Evolutionary conservation across 2,329 filamentous ascomycete genomes (phyloP).

Genomic region (Epichloe coenophiala): DNA sequence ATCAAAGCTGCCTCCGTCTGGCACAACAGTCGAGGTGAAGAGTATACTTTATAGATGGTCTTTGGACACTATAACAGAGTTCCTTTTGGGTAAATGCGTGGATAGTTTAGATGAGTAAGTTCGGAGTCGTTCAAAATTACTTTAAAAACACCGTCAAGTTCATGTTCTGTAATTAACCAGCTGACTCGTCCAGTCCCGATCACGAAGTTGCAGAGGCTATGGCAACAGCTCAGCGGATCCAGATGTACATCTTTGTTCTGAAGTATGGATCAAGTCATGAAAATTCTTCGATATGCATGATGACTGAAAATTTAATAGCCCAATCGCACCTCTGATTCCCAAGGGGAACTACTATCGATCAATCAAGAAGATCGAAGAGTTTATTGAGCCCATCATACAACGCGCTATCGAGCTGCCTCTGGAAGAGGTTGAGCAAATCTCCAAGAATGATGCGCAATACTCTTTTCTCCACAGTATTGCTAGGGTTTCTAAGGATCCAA

Average conservation of each 20-base stretch:
- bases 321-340: conserved; percentile 44
- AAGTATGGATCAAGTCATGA: conserved; percentile 16
- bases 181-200: conserved; percentile 26
- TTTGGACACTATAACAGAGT: conserved; percentile 53
- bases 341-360: conserved; percentile 45
- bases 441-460: conserved; percentile 51
- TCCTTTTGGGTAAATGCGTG: conserved; percentile 49
- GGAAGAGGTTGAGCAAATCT: conserved; percentile 54
- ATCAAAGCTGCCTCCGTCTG: conserved; percentile 39
- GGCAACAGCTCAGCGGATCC: conserved; percentile 52
- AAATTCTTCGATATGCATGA: neutral
- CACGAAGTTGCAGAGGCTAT: conserved; percentile 57
- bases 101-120: conserved; percentile 28
- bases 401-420: conserved; percentile 47
- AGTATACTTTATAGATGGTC: conserved; percentile 52
- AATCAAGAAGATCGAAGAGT: conserved; percentile 53
- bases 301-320: conserved; percentile 24
- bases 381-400: conserved; percentile 57
- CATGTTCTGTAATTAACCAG: conserved; percentile 21
- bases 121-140: conserved; percentile 12
- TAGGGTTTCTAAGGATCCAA: conserved; percentile 47
- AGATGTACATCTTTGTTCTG: conserved; percentile 45
- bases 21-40: conserved; percentile 44
- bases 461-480: conserved; percentile 71
- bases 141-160: conserved; percentile 18